Conservation (phyloP, 371 early-diverging fungal genomes). For the Mortierella sp. region DNA sequence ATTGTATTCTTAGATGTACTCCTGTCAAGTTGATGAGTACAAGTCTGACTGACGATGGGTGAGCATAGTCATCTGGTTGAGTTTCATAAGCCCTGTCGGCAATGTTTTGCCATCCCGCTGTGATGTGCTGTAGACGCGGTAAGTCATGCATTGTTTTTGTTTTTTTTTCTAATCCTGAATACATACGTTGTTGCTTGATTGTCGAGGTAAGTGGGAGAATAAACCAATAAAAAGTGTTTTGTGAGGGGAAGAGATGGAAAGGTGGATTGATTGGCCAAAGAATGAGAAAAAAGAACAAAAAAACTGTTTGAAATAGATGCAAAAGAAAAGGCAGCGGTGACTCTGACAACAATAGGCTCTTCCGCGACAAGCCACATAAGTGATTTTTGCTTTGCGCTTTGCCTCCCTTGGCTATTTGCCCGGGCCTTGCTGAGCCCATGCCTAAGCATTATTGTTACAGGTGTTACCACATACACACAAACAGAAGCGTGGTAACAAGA, state of each 20-base stretch:
- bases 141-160: neutral
- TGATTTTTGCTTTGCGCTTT: neutral
- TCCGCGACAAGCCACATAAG: slow-evolving; percentile 9
- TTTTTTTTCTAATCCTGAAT: neutral
- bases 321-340: neutral
- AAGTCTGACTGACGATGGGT: neutral
- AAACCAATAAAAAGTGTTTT: neutral
- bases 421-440: neutral
- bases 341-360: neutral
- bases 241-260: neutral
- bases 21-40: neutral
- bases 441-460: too few species aligned
- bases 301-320: neutral
- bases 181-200: neutral
- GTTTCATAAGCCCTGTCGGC: neutral
- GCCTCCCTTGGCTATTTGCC: neutral
- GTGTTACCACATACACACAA: neutral
- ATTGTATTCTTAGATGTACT: neutral
- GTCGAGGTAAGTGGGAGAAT: neutral
- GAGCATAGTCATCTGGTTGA: neutral
- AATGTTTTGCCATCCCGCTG: neutral
- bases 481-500: neutral
- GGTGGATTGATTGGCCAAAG: neutral
- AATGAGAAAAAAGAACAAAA: neutral
- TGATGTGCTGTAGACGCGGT: neutral